Base-by-base conservation (phyloP, 345 rosid species). In the Hevea brasiliensis region DNA sequence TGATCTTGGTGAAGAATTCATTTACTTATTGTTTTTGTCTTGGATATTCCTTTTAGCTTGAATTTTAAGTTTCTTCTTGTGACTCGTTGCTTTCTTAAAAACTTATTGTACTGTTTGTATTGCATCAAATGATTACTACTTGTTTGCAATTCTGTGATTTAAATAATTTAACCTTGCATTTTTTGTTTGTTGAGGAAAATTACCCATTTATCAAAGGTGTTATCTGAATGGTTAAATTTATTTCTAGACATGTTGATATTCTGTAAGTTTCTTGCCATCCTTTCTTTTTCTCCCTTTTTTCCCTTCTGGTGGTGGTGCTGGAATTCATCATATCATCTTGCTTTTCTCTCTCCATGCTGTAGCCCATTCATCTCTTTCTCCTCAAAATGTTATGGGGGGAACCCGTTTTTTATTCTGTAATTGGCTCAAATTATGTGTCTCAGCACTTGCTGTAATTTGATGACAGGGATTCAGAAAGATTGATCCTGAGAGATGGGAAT, bases 401-500 rank as follows among this genome's bases (percentile, higher is more conserved):
- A 17, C 20, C 44, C 8, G n/a, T n/a, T 32, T 6, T 41, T 6
- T 57, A 9, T 47, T 21, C n/a, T 57, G 24, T 18, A 26, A 60
- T 71, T 59, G 53, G 54, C 42, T 45, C 45, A 20, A 27, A 27
- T 29, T 23, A 29, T 59, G 21, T 60, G 35, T 24, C 55, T 56
- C 21, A 53, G 18, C 45, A 32, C 44, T 10, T 26, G 18, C 29
- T 35, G 23, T 44, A 20, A 60, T 58, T 62, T 63, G 17, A 13
- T 71, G 58, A 67, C 85, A 95, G 99, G 99, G 99, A 21, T 95
- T 95, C 57, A 84, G 93, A 45, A 95, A 95, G 88, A 89, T 84
- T 72, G 98, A 95, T 86, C 87, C 96, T 0, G 96, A 95, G 84
- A 87, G 71, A 74, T 95, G 99, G 99, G 98, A 95, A 60, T 95